Percentiles rank a stretch among this genome's conserved stretches.
Evolutionary conservation across 176 grass and related monocot species (phyloP).

Genomic region (barley (Hordeum vulgare)): MorexV3_pseudomolecules_assembly NC_058524.1:608849528-608850027

Average conservation of each 20-base stretch:
- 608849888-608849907: background rate
- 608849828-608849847: slow-evolving; percentile 3
- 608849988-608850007: background rate
- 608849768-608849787: background rate
- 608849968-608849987: background rate
- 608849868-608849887: background rate
- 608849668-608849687: background rate
- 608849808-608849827: background rate
- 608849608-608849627: background rate
- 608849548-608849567: background rate
- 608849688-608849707: background rate
- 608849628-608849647: background rate
- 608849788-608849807: background rate
- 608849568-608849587: background rate
- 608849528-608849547: no score
- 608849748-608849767: slow-evolving; percentile 11
- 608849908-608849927: background rate
- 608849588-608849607: background rate
- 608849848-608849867: background rate
- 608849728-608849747: background rate
- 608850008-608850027: background rate
- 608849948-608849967: background rate
- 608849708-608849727: background rate
- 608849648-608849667: background rate
- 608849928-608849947: background rate